Evolutionary conservation across 352 stramenopile species (phyloP), one percentile per base, ranked within the genome.

Genomic region (Phytophthora sojae): DNA sequence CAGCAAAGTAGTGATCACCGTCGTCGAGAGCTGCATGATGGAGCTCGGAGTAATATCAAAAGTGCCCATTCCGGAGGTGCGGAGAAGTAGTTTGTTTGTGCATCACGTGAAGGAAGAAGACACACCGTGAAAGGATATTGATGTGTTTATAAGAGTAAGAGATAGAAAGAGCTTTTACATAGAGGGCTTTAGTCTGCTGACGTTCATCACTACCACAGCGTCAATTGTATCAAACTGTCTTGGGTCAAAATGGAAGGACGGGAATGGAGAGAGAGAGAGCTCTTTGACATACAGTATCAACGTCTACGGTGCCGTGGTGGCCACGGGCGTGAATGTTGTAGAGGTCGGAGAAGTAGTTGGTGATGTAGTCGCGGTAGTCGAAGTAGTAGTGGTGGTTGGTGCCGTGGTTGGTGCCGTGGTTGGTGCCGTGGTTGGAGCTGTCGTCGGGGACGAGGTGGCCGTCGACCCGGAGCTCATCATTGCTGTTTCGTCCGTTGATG

Each of bases 401-500:
- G 2, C 17, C 21, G 21, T 21, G 21, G 21, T 21, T 7, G 25
- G 64, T 57, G 64, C 17, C 21, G 21, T 21, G 21, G 21, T 21
- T 7, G 25, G 64, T 57, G 64, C 19, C 14, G 30, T 35, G 30
- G 30, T 42, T n/a, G 39, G 39, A 11, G 39, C 14, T 19, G 15
- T 49, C 15, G 39, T 44, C 37, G 11, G 37, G 15, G 53, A 37
- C 0, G 49, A 15, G 19, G 14, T 19, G 3, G 56, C 17, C n/a
- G 51, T 59, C 35, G 35, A 42, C 15, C 35, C 35, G 35, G 35
- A 21, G 19, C n/a, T 45, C 30, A 69, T 76, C 21, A 73, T 66
- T 4, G 35, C 58, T 8, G 44, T 23, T 50, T 76, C 69, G 6
- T 64, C 37, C 29, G 69, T 62, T 6, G 64, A 52, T 3, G 69